Conservation (phyloP, 2,329 filamentous ascomycete genomes). For the Exophiala phaeomuriformis region DNA sequence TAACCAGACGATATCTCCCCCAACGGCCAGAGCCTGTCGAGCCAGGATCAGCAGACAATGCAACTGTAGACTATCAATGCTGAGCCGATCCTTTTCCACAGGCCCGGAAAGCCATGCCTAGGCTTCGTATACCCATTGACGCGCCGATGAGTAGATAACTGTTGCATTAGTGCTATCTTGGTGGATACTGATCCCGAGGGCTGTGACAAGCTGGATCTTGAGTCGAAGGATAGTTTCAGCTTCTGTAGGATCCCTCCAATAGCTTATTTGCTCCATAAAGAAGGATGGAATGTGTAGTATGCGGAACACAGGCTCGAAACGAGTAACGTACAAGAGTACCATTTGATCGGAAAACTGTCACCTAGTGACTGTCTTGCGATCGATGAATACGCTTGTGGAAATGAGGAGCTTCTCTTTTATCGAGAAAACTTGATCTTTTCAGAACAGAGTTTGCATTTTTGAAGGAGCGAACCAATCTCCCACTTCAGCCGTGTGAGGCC, state of each 20-base stretch:
- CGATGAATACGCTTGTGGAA: conserved; percentile 5
- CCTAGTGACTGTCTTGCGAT: not conserved
- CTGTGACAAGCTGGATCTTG: conserved; percentile 33
- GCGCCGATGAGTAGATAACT: not conserved
- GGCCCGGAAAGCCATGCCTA: conserved; percentile 35
- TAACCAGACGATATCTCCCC: conserved; percentile 33
- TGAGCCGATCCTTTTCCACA: conserved; percentile 29
- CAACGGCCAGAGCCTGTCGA: conserved; percentile 30
- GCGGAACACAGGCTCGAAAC: conserved; percentile 31
- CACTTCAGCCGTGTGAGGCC: conserved; percentile 2
- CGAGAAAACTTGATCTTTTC: conserved; percentile 24
- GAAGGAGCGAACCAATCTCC: conserved; percentile 7
- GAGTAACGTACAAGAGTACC: conserved; percentile 12
- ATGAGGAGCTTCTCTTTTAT: conserved; percentile 23
- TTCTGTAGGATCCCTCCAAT: conserved; percentile 24
- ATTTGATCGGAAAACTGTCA: conserved; percentile 8
- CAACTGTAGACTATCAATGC: conserved; percentile 32
- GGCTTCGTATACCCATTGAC: conserved; percentile 30
- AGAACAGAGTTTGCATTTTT: conserved; percentile 27
- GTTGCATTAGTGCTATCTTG: not conserved
- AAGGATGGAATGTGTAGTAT: conserved; percentile 34
- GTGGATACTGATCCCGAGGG: conserved; percentile 28
- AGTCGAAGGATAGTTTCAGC: conserved; percentile 25
- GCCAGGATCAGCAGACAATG: conserved; percentile 33
- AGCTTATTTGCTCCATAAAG: conserved; percentile 29